These are phyloP conservation scores for Schoenoplectus tabernaemontani DNA, from an alignment of 202 grass and related monocot species.

Conservation along the genomic window DNA sequence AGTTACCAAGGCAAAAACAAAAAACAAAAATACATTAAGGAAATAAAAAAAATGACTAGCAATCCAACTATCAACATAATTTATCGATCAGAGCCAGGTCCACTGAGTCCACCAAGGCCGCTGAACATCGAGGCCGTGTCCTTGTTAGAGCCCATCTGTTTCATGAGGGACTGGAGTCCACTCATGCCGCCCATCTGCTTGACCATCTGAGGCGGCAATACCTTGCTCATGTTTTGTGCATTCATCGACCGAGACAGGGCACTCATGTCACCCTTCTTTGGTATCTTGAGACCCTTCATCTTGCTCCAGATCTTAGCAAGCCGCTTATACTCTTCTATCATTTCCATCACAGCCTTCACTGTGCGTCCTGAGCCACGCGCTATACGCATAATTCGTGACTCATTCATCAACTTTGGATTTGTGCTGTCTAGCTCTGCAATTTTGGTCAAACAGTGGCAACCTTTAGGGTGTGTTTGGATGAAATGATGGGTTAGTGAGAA, in stretches of 20 bases:
- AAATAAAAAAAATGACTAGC: constrained; percentile 5
- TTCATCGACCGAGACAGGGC: constrained; percentile 62
- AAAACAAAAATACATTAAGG: background rate
- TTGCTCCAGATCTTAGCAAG: constrained; percentile 84
- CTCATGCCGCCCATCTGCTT: constrained; percentile 82
- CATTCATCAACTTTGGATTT: constrained; percentile 78
- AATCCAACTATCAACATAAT: background rate
- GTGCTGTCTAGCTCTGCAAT: constrained; percentile 77
- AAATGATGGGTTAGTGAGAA: too few relatives aligned
- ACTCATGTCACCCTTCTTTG: constrained; percentile 87
- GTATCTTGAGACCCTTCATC: constrained; percentile 83
- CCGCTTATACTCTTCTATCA: constrained; percentile 88
- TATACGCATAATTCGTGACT: constrained; percentile 53
- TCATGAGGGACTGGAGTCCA: constrained; percentile 66
- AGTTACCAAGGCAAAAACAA: constrained; percentile 2
- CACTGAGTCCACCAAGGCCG: constrained; percentile 26
- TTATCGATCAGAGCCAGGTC: constrained; percentile 30
- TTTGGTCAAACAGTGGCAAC: background rate
- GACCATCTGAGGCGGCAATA: constrained; percentile 70
- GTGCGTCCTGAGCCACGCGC: constrained; percentile 61
- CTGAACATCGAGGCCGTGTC: constrained; percentile 69
- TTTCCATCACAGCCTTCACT: constrained; percentile 68
- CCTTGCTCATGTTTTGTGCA: constrained; percentile 67
- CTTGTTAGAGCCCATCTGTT: constrained; percentile 85
- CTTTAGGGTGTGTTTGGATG: too few relatives aligned